These are phyloP conservation scores for Cladobotryum mycophilum DNA, from an alignment of 2,329 filamentous ascomycete genomes.

Conservation along the genomic window DNA sequence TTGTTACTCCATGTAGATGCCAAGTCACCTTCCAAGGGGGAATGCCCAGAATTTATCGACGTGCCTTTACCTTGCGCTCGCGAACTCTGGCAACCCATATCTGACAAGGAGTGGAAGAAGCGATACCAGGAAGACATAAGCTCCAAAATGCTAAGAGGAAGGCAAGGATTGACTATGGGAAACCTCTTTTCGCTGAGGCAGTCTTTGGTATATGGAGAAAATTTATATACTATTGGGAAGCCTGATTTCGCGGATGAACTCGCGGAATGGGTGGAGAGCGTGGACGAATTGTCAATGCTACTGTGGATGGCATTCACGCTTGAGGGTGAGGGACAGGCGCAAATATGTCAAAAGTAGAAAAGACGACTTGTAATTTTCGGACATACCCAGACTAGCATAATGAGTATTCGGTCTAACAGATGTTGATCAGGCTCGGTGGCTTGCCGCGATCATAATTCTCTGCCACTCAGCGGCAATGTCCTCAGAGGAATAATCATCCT, in stretches of 20 bases:
- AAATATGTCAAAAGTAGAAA: not conserved
- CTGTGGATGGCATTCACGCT: conserved; percentile 5
- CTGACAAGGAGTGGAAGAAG: conserved; percentile 5
- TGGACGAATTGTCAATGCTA: conserved; percentile 4
- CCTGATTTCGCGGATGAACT: not conserved
- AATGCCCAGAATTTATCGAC: conserved; percentile 3
- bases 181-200: conserved; percentile 1
- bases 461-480: too few relatives aligned
- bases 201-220: conserved; percentile 1
- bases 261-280: conserved; percentile 2
- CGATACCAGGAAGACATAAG: not conserved
- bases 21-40: not conserved
- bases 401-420: too few relatives aligned
- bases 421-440: too few relatives aligned
- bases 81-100: conserved; percentile 3
- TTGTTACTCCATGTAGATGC: conserved; percentile 1
- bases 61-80: conserved; percentile 4
- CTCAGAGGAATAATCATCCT: too few relatives aligned
- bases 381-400: too few relatives aligned
- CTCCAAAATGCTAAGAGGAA: not conserved
- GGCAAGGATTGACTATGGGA: not conserved
- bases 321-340: conserved; percentile 2
- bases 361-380: too few relatives aligned
- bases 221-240: not conserved
- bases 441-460: too few relatives aligned